Evolutionary conservation across 345 rosid genomes (phyloP).

Genomic region (Ceriops tagal): DNA sequence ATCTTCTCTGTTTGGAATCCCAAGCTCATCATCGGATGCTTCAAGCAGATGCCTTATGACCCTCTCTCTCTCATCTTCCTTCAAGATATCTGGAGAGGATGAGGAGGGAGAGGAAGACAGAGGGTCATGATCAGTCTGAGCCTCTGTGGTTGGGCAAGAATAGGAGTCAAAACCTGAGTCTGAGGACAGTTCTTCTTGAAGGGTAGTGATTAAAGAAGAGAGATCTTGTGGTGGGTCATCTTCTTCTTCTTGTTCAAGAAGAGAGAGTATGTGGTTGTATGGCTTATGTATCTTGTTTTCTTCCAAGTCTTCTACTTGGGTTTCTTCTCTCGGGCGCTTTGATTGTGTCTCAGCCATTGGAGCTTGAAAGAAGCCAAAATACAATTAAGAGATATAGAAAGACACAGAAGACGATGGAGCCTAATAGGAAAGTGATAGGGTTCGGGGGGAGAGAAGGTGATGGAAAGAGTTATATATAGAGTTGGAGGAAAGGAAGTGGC

Average conservation of each 20-base stretch:
- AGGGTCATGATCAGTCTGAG: background rate
- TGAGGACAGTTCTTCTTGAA: slow-evolving; percentile 45
- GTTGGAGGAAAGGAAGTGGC: slow-evolving; percentile 18
- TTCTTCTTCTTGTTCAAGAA: slow-evolving; percentile 46
- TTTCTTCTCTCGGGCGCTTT: slow-evolving; percentile 64
- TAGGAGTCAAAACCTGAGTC: slow-evolving; percentile 10
- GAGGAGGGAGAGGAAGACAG: slow-evolving; percentile 19
- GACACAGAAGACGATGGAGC: background rate
- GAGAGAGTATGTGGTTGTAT: slow-evolving; percentile 35
- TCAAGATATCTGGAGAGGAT: slow-evolving; percentile 4
- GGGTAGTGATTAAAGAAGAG: slow-evolving; percentile 49
- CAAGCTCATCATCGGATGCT: slow-evolving; percentile 92
- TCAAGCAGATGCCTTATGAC: slow-evolving; percentile 75
- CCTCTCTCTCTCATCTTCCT: slow-evolving; percentile 39
- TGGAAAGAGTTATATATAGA: slow-evolving; percentile 53
- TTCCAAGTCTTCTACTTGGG: slow-evolving; percentile 33
- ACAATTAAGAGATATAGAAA: background rate
- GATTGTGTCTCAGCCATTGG: slow-evolving; percentile 44
- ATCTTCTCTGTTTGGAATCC: slow-evolving; percentile 51
- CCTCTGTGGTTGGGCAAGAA: background rate
- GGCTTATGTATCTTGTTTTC: slow-evolving; percentile 49
- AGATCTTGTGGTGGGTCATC: slow-evolving; percentile 48
- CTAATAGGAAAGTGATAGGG: background rate
- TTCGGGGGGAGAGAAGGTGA: slow-evolving; percentile 46
- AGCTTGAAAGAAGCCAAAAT: too few relatives aligned